Evolutionary conservation across 2,329 filamentous ascomycete genomes (phyloP).

Genomic region (Cryphonectria naterciae): DNA sequence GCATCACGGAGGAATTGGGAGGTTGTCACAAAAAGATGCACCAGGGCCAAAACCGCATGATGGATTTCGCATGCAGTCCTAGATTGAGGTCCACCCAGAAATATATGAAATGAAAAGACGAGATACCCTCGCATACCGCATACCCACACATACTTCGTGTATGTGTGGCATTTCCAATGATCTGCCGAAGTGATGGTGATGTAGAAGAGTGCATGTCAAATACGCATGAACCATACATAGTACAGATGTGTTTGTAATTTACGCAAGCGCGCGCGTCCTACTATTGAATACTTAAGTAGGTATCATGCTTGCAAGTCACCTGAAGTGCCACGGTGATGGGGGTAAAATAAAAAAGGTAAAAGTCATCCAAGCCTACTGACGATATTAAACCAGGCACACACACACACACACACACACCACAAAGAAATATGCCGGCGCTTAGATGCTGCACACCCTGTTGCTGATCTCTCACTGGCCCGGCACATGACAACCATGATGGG

Average conservation of each 20-base stretch:
- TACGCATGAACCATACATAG: background rate
- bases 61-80: background rate
- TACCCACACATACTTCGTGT: background rate
- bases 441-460: background rate
- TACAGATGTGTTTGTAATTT: background rate
- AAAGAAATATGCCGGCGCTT: constrained; percentile 16
- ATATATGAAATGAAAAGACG: constrained; percentile 4
- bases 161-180: background rate
- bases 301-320: background rate
- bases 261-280: constrained; percentile 11
- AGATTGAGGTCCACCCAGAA: constrained; percentile 5
- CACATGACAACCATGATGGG: background rate
- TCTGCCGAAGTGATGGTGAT: background rate
- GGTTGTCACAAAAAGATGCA: background rate
- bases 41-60: background rate
- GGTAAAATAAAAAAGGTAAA: background rate
- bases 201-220: background rate
- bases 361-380: background rate
- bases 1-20: background rate
- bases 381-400: background rate
- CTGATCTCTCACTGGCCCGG: constrained; percentile 5
- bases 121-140: constrained; percentile 6
- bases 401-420: background rate
- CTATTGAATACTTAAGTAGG: background rate
- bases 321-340: background rate